phyloP scores from a whole-genome alignment of 106 monocot genomes.

The Dendrobium catenatum region DNA sequence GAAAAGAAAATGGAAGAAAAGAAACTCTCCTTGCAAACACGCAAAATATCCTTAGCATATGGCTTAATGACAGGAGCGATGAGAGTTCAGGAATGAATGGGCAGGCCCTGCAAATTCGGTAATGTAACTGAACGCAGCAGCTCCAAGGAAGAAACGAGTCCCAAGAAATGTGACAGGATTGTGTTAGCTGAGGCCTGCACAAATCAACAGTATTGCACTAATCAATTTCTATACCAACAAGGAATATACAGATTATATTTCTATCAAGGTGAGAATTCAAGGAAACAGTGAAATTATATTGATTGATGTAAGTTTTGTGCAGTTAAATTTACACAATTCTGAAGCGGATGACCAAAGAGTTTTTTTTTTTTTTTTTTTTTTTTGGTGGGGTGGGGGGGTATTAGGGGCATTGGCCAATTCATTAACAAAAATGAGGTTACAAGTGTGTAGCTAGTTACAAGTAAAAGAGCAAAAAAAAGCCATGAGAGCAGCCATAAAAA shows the following conservation, averaged over 20 bases:
- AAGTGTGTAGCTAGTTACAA: too few species aligned
- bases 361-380: too few species aligned
- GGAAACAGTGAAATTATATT: neutral
- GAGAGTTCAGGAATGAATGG: slow-evolving; percentile 34
- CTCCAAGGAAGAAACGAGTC: slow-evolving; percentile 68
- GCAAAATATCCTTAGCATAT: too few species aligned
- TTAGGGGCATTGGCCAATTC: too few species aligned
- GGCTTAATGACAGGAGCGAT: neutral
- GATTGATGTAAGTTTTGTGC: neutral
- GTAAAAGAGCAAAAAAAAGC: too few species aligned
- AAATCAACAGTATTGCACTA: neutral
- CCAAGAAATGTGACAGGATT: slow-evolving; percentile 87
- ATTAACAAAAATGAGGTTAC: too few species aligned
- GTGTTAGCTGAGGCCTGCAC: slow-evolving; percentile 90
- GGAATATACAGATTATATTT: neutral
- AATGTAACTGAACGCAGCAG: slow-evolving; percentile 70
- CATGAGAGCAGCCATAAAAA: too few species aligned
- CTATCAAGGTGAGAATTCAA: neutral
- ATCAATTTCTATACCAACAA: neutral
- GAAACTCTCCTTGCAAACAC: neutral
- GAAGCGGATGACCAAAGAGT: neutral
- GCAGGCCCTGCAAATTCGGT: slow-evolving; percentile 40
- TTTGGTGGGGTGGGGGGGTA: too few species aligned
- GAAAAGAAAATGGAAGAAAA: neutral
- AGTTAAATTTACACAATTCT: neutral